These are phyloP conservation scores for Yamadazyma pseudoaaseri DNA, from an alignment of 1,139 yeast species.

Conservation along the genomic window DNA sequence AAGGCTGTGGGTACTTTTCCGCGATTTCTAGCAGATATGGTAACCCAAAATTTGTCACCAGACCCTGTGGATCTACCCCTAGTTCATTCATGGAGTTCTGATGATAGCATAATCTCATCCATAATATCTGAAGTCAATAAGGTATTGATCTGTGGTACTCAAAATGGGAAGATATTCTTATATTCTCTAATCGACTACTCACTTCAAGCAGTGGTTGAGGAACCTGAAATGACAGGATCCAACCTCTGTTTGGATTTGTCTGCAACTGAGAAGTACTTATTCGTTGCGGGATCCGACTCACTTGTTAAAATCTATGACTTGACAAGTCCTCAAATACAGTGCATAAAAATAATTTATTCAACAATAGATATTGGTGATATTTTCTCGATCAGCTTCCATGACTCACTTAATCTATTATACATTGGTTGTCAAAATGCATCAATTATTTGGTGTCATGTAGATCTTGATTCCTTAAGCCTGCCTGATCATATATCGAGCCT, in stretches of 20 bases:
- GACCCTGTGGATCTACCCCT: slow-evolving; percentile 15
- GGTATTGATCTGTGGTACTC: slow-evolving; percentile 87
- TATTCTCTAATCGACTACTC: slow-evolving; percentile 69
- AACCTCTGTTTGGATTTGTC: slow-evolving; percentile 67
- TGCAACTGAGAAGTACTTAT: slow-evolving; percentile 58
- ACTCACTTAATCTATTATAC: slow-evolving; percentile 57
- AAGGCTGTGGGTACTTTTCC: no score
- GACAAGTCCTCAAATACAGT: slow-evolving; percentile 18
- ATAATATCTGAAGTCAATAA: slow-evolving; percentile 60
- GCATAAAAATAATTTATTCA: slow-evolving; percentile 73
- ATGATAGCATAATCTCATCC: slow-evolving; percentile 75
- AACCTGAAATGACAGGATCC: slow-evolving; percentile 63
- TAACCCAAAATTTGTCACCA: neutral
- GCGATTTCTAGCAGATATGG: no score
- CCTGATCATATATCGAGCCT: slow-evolving; percentile 8
- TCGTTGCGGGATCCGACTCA: slow-evolving; percentile 91
- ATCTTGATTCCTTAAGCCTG: slow-evolving; percentile 7
- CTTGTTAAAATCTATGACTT: slow-evolving; percentile 83
- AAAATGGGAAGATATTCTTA: slow-evolving; percentile 76
- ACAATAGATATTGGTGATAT: slow-evolving; percentile 90
- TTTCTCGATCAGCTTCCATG: slow-evolving; percentile 76
- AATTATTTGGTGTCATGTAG: slow-evolving; percentile 63
- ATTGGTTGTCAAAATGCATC: slow-evolving; percentile 94
- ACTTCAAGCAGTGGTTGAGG: slow-evolving; percentile 33
- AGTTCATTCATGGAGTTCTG: slow-evolving; percentile 76